Conservation (phyloP, 805 yeast genomes). For the Myxozyma vanderwaltii region DNA sequence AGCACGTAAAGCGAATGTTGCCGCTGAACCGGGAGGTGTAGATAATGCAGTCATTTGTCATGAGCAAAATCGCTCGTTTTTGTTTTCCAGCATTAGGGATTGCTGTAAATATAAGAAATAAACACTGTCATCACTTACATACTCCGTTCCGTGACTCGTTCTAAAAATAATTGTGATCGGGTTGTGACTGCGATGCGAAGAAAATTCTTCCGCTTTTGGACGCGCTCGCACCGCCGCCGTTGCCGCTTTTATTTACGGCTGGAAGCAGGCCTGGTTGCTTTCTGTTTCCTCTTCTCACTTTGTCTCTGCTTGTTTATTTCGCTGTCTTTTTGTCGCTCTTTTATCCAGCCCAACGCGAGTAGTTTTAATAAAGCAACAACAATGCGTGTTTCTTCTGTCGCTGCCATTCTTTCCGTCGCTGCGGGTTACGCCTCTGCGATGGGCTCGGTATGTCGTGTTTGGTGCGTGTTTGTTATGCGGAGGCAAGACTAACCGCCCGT, state of each 20-base stretch:
- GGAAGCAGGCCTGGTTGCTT: background rate
- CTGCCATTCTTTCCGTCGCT: conserved; percentile 48
- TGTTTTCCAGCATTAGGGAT: too few relatives aligned
- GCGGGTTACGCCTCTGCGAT: conserved; percentile 58
- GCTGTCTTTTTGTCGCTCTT: background rate
- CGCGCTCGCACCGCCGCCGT: conserved; percentile 10
- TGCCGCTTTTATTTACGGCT: conserved; percentile 1
- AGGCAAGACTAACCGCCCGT: conserved; percentile 3
- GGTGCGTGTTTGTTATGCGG: background rate
- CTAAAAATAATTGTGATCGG: conserved; percentile 8
- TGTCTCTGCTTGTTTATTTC: background rate
- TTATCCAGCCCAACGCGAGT: background rate
- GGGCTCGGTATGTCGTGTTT: conserved; percentile 46
- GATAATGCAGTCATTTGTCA: background rate
- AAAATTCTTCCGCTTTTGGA: conserved; percentile 8
- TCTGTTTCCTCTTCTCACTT: background rate
- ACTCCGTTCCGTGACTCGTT: background rate
- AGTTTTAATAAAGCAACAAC: background rate
- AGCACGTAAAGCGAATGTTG: conserved; percentile 3
- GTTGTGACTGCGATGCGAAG: background rate
- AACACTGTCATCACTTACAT: too few relatives aligned
- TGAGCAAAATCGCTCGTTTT: background rate
- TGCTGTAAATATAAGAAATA: too few relatives aligned
- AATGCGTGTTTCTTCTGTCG: conserved; percentile 46
- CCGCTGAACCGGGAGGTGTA: conserved; percentile 2